Conservation (phyloP, 306 rosid species). For the Fragaria nilgerrensis region DNA sequence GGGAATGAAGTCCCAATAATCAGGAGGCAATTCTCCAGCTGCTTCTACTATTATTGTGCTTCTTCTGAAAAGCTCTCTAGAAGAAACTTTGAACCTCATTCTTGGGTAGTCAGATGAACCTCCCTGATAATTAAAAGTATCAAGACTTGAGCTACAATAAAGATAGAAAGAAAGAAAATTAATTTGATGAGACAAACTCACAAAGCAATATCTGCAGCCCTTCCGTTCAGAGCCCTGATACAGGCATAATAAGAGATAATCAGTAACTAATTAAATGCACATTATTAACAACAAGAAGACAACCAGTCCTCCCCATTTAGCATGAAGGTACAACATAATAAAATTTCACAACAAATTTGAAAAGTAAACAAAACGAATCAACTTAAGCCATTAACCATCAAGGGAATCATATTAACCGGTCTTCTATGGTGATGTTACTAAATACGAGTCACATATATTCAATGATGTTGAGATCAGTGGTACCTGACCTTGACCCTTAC, state of each 20-base stretch:
- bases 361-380: background rate
- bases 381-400: background rate
- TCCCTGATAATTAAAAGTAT: slow-evolving; percentile 49
- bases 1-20: slow-evolving; percentile 83
- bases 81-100: slow-evolving; percentile 74
- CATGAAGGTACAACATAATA: background rate
- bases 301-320: slow-evolving; percentile 7
- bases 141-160: slow-evolving; percentile 25
- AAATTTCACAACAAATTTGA: background rate
- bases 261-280: slow-evolving; percentile 2
- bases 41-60: slow-evolving; percentile 68
- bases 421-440: slow-evolving; percentile 4
- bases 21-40: slow-evolving; percentile 52
- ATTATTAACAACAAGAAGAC: slow-evolving; percentile 26
- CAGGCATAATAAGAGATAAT: slow-evolving; percentile 27
- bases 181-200: slow-evolving; percentile 44
- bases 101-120: slow-evolving; percentile 53
- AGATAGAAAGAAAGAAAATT: background rate
- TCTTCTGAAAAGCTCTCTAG: slow-evolving; percentile 56
- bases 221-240: slow-evolving; percentile 49
- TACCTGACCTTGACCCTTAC: slow-evolving; percentile 67
- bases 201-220: slow-evolving; percentile 78
- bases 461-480: slow-evolving; percentile 24
- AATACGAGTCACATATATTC: background rate
- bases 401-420: background rate